Evolutionary conservation across 495 filamentous ascomycete species (phyloP).

Genomic region (Trichoderma gamsii): DNA sequence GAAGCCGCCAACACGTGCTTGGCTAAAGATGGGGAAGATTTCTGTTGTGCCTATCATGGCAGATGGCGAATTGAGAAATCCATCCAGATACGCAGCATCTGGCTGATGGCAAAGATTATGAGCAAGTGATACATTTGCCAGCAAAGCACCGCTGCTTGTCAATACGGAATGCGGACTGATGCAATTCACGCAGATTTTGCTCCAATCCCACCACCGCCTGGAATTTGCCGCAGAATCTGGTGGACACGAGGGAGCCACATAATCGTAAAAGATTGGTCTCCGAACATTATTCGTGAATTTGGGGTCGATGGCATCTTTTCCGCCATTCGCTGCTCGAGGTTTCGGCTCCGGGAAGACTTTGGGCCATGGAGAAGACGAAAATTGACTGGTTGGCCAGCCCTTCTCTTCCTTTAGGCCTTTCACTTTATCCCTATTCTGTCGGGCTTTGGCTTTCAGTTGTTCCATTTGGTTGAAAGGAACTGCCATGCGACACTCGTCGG

Average conservation of each 20-base stretch:
- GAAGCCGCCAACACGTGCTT: conserved; percentile 85
- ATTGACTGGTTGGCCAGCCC: not conserved
- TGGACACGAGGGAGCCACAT: conserved; percentile 1
- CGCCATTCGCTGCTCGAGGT: not conserved
- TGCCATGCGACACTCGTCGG: conserved; percentile 82
- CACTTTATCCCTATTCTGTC: not conserved
- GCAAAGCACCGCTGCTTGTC: not conserved
- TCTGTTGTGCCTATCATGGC: conserved; percentile 82
- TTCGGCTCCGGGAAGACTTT: not conserved
- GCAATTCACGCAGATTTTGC: not conserved
- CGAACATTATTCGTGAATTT: conserved; percentile 5
- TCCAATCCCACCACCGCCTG: conserved; percentile 11
- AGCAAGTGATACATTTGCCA: conserved; percentile 17
- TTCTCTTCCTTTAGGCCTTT: too few species aligned
- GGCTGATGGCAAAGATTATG: conserved; percentile 85
- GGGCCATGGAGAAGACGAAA: not conserved
- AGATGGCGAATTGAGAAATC: conserved; percentile 92
- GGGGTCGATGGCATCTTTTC: not conserved
- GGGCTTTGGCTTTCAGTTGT: not conserved
- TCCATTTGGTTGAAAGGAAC: conserved; percentile 50
- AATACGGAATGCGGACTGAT: not conserved
- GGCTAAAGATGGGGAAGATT: conserved; percentile 87
- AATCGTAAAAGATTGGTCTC: conserved; percentile 11
- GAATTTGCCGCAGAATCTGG: not conserved
- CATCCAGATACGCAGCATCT: conserved; percentile 64